Percentiles rank a stretch among this genome's conserved stretches.
Evolutionary conservation across 1,284 basidiomycete genomes (phyloP).

Genomic region (Fistulina hepatica): DNA sequence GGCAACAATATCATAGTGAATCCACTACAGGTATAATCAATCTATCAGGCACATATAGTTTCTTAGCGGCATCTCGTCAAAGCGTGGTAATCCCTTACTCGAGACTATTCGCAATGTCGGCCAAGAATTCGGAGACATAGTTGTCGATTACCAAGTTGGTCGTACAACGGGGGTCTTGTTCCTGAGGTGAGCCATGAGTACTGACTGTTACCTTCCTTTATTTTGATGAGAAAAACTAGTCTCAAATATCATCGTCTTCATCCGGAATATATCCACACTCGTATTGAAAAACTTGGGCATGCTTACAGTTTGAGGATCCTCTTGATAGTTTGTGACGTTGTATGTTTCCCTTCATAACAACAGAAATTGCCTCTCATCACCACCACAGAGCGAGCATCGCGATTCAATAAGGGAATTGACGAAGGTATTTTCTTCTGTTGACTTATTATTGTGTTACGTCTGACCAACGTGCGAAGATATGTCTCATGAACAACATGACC

Average conservation of each 20-base stretch:
- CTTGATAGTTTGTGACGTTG: constrained; percentile 89
- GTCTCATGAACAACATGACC: constrained; percentile 87
- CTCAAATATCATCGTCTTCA: constrained; percentile 93
- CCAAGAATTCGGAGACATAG: constrained; percentile 92
- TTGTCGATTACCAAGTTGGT: constrained; percentile 92
- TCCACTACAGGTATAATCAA: constrained; percentile 30
- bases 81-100: constrained; percentile 86
- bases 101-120: constrained; percentile 78
- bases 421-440: constrained; percentile 38
- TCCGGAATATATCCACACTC: constrained; percentile 90
- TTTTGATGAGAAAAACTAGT: constrained; percentile 31
- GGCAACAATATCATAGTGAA: constrained; percentile 74
- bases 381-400: constrained; percentile 75
- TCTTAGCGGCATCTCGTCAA: constrained; percentile 7
- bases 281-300: constrained; percentile 78
- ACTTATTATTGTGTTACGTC: constrained; percentile 1
- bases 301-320: constrained; percentile 80
- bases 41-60: constrained; percentile 1
- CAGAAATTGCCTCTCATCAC: background rate
- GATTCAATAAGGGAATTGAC: constrained; percentile 88
- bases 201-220: background rate
- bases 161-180: constrained; percentile 90
- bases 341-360: constrained; percentile 30
- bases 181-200: constrained; percentile 52
- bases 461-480: constrained; percentile 36